Evolutionary conservation across 1,139 yeast genomes (phyloP).

Genomic region (Lizanozyma gosingica): DNA sequence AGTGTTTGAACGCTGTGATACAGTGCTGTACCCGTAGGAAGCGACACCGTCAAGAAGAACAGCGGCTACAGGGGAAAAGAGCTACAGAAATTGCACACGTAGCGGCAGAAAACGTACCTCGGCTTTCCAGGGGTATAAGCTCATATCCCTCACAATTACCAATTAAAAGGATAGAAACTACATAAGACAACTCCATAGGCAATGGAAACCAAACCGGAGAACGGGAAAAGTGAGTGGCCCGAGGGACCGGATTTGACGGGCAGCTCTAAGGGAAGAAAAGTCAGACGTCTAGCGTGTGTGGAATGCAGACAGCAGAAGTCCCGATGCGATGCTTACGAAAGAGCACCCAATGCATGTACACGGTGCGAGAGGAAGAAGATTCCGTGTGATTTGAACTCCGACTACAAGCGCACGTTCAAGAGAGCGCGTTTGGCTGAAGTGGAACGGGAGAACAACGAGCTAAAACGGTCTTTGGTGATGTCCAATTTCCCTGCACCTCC

Average conservation of each 20-base stretch:
- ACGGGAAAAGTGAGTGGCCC: constrained; percentile 10
- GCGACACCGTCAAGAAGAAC: too few relatives aligned
- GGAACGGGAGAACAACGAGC: constrained; percentile 66
- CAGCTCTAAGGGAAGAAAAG: not conserved
- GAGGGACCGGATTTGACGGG: not conserved
- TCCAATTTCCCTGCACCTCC: not conserved
- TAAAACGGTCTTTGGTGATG: constrained; percentile 44
- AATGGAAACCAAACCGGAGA: constrained; percentile 7
- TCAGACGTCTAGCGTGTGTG: constrained; percentile 77
- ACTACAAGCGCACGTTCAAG: constrained; percentile 82
- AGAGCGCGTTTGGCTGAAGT: constrained; percentile 79
- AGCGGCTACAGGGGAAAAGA: too few relatives aligned
- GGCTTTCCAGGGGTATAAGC: too few relatives aligned
- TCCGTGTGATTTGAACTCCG: constrained; percentile 65
- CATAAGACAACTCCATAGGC: too few relatives aligned
- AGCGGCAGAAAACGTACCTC: too few relatives aligned
- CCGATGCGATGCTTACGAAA: constrained; percentile 77
- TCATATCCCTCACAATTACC: too few relatives aligned
- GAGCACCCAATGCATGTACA: constrained; percentile 73
- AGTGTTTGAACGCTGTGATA: too few relatives aligned
- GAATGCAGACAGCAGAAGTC: constrained; percentile 94
- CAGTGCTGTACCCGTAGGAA: too few relatives aligned
- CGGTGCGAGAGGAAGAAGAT: constrained; percentile 66
- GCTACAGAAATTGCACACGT: too few relatives aligned
- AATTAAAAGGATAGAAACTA: too few relatives aligned